Evolutionary conservation across 75 land plant species (phyloP).

Genomic region (Pseudotsuga menziesii): DNA sequence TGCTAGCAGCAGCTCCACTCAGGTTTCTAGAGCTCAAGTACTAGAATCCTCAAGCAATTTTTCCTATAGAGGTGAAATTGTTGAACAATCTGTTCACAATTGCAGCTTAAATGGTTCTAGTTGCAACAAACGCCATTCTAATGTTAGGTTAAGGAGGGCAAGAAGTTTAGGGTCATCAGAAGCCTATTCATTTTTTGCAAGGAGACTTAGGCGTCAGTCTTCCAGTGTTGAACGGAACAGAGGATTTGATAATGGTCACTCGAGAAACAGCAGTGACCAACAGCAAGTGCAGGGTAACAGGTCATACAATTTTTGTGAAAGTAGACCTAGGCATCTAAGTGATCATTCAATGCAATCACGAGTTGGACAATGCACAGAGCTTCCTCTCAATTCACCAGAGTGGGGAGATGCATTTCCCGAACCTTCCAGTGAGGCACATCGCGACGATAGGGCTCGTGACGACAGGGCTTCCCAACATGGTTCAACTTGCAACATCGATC

Average conservation of each 20-base stretch:
- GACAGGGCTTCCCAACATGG: neutral
- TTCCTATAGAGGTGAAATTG: conserved; percentile 6
- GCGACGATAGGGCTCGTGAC: neutral
- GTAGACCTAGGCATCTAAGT: conserved; percentile 9
- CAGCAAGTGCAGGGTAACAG: neutral
- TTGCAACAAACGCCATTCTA: conserved; percentile 20
- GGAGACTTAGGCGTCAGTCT: conserved; percentile 4
- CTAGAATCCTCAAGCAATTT: conserved; percentile 9
- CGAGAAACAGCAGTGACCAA: conserved; percentile 4
- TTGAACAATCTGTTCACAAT: neutral
- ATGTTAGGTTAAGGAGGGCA: conserved; percentile 35
- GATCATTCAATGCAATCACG: neutral
- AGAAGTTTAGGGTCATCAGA: conserved; percentile 40
- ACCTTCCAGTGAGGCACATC: neutral
- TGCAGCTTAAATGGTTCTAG: conserved; percentile 27
- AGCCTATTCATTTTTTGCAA: conserved; percentile 25
- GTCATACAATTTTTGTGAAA: neutral
- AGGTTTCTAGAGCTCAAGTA: neutral
- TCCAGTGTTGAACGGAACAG: neutral
- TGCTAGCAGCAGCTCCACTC: conserved; percentile 25
- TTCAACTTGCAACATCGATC: neutral
- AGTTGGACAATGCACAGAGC: neutral
- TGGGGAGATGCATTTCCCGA: neutral
- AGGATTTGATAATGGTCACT: neutral
- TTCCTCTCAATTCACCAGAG: neutral